Percentiles rank a stretch among this genome's conserved stretches.
Evolutionary conservation across 305 asterid species (phyloP).

Genomic region (Salvia sclarea): DNA sequence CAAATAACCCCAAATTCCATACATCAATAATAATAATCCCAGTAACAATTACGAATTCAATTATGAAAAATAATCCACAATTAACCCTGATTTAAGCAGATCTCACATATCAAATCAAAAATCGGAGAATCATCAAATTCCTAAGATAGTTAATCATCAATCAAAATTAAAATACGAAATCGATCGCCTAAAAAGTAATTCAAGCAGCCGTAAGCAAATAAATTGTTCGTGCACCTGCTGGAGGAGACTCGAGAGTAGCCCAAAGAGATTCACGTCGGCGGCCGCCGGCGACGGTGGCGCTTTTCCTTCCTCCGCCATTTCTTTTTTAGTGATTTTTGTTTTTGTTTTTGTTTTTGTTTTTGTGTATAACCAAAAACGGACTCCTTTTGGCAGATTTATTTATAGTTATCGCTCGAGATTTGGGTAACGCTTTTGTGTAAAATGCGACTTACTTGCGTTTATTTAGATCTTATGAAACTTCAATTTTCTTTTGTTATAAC

Average conservation of each 20-base stretch:
- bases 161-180: slow-evolving; percentile 11
- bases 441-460: not conserved
- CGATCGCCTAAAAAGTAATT: not conserved
- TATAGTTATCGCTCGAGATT: not conserved
- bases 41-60: not conserved
- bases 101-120: slow-evolving; percentile 15
- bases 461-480: not conserved
- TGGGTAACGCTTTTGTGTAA: not conserved
- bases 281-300: slow-evolving; percentile 42
- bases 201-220: not conserved
- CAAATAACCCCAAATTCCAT: slow-evolving; percentile 9
- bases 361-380: slow-evolving; percentile 29
- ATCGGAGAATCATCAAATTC: slow-evolving; percentile 17
- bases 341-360: too few relatives aligned
- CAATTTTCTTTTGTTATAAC: too few relatives aligned
- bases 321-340: not conserved
- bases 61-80: not conserved
- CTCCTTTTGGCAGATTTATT: not conserved
- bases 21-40: not conserved
- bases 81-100: slow-evolving; percentile 13
- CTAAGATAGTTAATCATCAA: slow-evolving; percentile 20
- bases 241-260: slow-evolving; percentile 70
- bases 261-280: slow-evolving; percentile 70
- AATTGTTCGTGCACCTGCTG: slow-evolving; percentile 50
- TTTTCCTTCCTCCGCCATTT: slow-evolving; percentile 51